phyloP scores from a whole-genome alignment of 2,329 filamentous ascomycete species.

The Xylariales sp. region DNA sequence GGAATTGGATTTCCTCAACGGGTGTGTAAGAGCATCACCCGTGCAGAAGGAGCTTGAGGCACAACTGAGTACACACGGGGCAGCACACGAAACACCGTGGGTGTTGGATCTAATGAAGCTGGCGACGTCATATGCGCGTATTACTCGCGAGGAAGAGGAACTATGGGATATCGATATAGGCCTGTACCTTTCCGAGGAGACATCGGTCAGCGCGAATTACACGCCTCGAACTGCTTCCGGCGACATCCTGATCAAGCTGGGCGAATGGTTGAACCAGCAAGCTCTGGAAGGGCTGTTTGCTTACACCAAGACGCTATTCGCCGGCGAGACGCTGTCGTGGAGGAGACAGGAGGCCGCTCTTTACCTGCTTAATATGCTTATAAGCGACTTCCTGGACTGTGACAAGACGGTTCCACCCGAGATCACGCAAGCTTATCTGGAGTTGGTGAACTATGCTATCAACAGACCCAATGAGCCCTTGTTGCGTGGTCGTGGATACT shows the following conservation, averaged over 20 bases:
- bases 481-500: constrained; percentile 78
- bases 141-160: constrained; percentile 87
- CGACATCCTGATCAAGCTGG: constrained; percentile 86
- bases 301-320: constrained; percentile 71
- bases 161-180: constrained; percentile 97
- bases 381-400: constrained; percentile 78
- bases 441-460: constrained; percentile 75
- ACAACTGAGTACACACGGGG: constrained; percentile 38
- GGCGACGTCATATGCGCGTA: constrained; percentile 79
- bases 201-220: constrained; percentile 91
- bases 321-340: constrained; percentile 48
- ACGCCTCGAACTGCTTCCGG: constrained; percentile 89
- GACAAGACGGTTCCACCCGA: constrained; percentile 65
- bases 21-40: constrained; percentile 76
- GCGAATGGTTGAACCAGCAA: constrained; percentile 77
- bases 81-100: constrained; percentile 67
- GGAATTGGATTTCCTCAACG: constrained; percentile 91
- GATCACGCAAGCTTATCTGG: constrained; percentile 68
- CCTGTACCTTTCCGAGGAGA: constrained; percentile 91
- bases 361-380: constrained; percentile 78
- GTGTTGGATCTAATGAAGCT: constrained; percentile 83
- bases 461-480: constrained; percentile 66
- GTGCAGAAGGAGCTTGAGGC: constrained; percentile 12
- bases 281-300: constrained; percentile 75
- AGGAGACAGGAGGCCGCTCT: constrained; percentile 72